Conservation (phyloP, 2,329 filamentous ascomycete genomes). For the Westerdykella aurantiaca region DNA sequence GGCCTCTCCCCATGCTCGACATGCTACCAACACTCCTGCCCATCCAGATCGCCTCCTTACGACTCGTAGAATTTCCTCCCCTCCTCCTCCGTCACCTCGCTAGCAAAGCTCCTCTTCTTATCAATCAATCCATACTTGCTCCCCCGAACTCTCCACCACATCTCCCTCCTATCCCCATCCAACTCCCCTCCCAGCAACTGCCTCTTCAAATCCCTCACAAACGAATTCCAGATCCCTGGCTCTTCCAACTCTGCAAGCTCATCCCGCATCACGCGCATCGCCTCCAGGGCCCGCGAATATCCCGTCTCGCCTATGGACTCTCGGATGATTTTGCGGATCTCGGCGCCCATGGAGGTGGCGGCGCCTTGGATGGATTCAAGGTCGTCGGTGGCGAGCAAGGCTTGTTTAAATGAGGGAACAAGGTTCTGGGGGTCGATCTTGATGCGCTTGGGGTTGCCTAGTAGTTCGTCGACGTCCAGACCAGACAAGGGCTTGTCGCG, state of each 20-base stretch:
- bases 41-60: background rate
- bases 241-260: constrained; percentile 71
- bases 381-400: constrained; percentile 57
- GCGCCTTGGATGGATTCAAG: constrained; percentile 60
- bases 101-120: constrained; percentile 55
- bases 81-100: constrained; percentile 62
- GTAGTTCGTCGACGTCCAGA: constrained; percentile 75
- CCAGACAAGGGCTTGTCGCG: constrained; percentile 79
- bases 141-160: constrained; percentile 71
- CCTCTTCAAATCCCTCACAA: constrained; percentile 65
- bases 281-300: constrained; percentile 71
- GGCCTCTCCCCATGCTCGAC: no score
- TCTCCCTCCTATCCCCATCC: constrained; percentile 69
- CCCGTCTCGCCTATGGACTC: constrained; percentile 69
- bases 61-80: constrained; percentile 46
- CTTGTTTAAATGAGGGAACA: constrained; percentile 84
- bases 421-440: constrained; percentile 65
- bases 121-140: constrained; percentile 69
- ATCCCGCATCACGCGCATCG: constrained; percentile 69
- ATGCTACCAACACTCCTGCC: background rate
- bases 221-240: constrained; percentile 69
- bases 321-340: constrained; percentile 63
- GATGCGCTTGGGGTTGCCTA: constrained; percentile 54
- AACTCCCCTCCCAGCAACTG: constrained; percentile 64
- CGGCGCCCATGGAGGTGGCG: constrained; percentile 65